Evolutionary conservation across 352 stramenopile genomes (phyloP).

Genomic region (Lagenidium giganteum): DNA sequence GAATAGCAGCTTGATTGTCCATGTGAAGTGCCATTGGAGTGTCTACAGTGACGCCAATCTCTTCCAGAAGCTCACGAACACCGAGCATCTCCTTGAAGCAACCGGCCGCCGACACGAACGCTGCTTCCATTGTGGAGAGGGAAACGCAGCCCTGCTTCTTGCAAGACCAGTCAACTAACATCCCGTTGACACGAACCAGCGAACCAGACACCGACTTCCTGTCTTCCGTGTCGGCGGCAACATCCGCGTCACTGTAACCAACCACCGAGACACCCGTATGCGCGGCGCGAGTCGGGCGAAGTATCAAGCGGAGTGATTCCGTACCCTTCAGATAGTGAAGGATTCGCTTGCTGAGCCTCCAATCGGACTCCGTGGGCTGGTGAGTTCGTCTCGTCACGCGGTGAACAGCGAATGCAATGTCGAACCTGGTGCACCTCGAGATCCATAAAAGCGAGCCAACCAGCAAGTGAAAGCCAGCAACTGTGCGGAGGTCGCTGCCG

Average conservation of each 20-base stretch:
- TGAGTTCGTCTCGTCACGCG: slow-evolving; percentile 12
- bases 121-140: too few relatives aligned
- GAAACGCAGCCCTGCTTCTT: too few relatives aligned
- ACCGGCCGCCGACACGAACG: too few relatives aligned
- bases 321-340: slow-evolving; percentile 18
- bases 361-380: slow-evolving; percentile 6
- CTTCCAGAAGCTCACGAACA: too few relatives aligned
- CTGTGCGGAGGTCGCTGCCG: slow-evolving; percentile 4
- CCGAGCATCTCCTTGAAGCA: too few relatives aligned
- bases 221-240: slow-evolving; percentile 12
- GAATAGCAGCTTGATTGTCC: too few relatives aligned
- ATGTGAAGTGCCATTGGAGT: too few relatives aligned
- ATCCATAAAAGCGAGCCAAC: slow-evolving; percentile 28
- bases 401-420: slow-evolving; percentile 20
- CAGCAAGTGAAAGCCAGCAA: slow-evolving; percentile 25
- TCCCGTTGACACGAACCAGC: slow-evolving; percentile 11
- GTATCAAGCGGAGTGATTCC: slow-evolving; percentile 2
- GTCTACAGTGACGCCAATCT: too few relatives aligned
- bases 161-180: slow-evolving; percentile 6
- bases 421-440: slow-evolving; percentile 5
- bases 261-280: too few relatives aligned
- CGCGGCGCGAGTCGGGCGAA: too few relatives aligned
- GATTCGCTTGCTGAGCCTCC: slow-evolving; percentile 15
- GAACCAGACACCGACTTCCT: slow-evolving; percentile 17
- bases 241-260: slow-evolving; percentile 19